Conservation (phyloP, 805 yeast genomes). For the Zygosaccharomyces siamensis region DNA sequence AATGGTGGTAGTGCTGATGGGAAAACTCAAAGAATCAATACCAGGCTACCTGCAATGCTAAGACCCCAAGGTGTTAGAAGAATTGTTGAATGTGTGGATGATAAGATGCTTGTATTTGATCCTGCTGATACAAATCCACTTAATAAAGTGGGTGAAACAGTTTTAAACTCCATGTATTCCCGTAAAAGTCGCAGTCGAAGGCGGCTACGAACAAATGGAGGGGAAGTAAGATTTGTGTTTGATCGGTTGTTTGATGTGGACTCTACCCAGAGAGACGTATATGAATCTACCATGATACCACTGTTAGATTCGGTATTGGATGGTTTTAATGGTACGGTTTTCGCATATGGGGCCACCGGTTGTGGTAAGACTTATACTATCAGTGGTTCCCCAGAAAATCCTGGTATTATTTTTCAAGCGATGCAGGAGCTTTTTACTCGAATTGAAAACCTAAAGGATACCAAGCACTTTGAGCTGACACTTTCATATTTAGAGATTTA, state of each 20-base stretch:
- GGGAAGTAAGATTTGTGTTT: slow-evolving; percentile 75
- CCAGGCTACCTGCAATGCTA: slow-evolving; percentile 11
- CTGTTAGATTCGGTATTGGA: slow-evolving; percentile 69
- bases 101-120: slow-evolving; percentile 79
- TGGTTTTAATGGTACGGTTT: slow-evolving; percentile 86
- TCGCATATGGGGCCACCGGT: slow-evolving; percentile 97
- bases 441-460: slow-evolving; percentile 53
- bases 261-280: slow-evolving; percentile 64
- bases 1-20: slow-evolving; percentile 2
- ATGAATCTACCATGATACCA: slow-evolving; percentile 60
- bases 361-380: slow-evolving; percentile 96
- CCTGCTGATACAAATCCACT: slow-evolving; percentile 70
- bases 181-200: slow-evolving; percentile 19
- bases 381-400: slow-evolving; percentile 64
- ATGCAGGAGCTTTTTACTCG: slow-evolving; percentile 66
- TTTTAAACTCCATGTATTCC: slow-evolving; percentile 29
- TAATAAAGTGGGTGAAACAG: slow-evolving; percentile 29
- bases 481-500: slow-evolving; percentile 82
- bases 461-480: slow-evolving; percentile 53
- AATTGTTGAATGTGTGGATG: slow-evolving; percentile 76
- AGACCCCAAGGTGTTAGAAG: slow-evolving; percentile 56
- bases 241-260: slow-evolving; percentile 70
- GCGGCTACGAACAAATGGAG: slow-evolving; percentile 21
- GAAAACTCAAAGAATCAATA: slow-evolving; percentile 10
- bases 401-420: slow-evolving; percentile 76